Conservation (phyloP, 441 rosid genomes). For the Capsella rubella region DNA sequence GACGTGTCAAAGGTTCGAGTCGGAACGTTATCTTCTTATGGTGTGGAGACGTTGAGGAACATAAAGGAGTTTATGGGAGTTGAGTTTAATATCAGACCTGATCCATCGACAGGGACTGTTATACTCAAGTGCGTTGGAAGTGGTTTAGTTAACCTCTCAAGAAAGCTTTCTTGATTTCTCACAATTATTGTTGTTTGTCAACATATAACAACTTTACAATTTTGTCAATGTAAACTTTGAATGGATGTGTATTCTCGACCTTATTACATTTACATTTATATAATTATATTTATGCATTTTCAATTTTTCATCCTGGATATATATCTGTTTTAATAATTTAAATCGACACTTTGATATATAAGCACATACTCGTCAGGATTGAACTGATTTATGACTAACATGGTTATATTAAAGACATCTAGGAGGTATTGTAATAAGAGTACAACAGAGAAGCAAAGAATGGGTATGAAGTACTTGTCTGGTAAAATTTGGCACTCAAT, state of each 20-base stretch:
- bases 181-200: not conserved
- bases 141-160: conserved; percentile 77
- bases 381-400: not conserved
- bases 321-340: not conserved
- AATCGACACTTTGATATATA: not conserved
- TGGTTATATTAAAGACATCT: not conserved
- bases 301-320: not conserved
- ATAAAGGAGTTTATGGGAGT: conserved; percentile 74
- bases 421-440: not conserved
- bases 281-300: not conserved
- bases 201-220: conserved; percentile 8
- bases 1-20: conserved; percentile 89
- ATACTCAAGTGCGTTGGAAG: conserved; percentile 75
- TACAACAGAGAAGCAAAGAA: not conserved
- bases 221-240: conserved; percentile 20
- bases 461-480: not conserved
- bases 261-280: not conserved
- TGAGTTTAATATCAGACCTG: conserved; percentile 67
- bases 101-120: conserved; percentile 74
- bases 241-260: conserved; percentile 9
- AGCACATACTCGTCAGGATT: not conserved
- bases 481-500: not conserved
- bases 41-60: conserved; percentile 77
- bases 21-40: conserved; percentile 78
- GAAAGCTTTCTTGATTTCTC: conserved; percentile 60